Base-by-base conservation (phyloP, 441 rosid genomes). In the Pelargonium myrrhifolium region DNA sequence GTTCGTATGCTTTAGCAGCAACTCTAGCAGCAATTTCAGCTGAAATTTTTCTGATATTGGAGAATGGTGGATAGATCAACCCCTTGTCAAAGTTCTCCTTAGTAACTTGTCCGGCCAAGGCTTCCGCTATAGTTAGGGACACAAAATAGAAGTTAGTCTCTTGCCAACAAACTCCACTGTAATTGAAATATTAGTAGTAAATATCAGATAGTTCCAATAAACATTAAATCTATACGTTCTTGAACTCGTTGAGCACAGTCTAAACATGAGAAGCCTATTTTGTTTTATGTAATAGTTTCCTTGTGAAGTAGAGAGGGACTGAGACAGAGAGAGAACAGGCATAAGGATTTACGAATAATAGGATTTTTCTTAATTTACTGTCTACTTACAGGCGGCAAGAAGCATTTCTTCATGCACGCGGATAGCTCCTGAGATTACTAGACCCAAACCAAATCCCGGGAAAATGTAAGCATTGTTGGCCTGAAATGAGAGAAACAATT, bases 1-100 rank as follows among this genome's bases (percentile, higher is more conserved):
- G 84, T 68, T 87, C 90, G 40, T 87, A 87, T 1, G 88, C 93
- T 77, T 87, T 87, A 0, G 81, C 78, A 66, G 89, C 92, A 3
- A 83, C 92, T 20, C 69, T 81, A 68, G 88, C 88, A 60, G 93
- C 93, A 28, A 87, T 87, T 14, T 75, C 67, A 58, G 93, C 88
- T 1, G 93, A 87, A 51, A 87, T 85, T 40, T 81, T 85, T 55
- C 90, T 81, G 18, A 87, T 87, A 7, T 75, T 80, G 2, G 82
- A 74, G 68, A 87, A 80, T 14, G 88, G 82, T 17, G 90, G 93
- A 79, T 78, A 85, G 65, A 87, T 84, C 75, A 85, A 74, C 6
- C 93, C 93, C 78, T 84, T 84, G 1, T 75, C 81, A 17, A 71
- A 84, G 76, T 80, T 77, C 79, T 85, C 90, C 68, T 76, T 43